These are phyloP conservation scores for Pyricularia sp. DNA, from an alignment of 2,329 filamentous ascomycete species.

Conservation along the genomic window DNA sequence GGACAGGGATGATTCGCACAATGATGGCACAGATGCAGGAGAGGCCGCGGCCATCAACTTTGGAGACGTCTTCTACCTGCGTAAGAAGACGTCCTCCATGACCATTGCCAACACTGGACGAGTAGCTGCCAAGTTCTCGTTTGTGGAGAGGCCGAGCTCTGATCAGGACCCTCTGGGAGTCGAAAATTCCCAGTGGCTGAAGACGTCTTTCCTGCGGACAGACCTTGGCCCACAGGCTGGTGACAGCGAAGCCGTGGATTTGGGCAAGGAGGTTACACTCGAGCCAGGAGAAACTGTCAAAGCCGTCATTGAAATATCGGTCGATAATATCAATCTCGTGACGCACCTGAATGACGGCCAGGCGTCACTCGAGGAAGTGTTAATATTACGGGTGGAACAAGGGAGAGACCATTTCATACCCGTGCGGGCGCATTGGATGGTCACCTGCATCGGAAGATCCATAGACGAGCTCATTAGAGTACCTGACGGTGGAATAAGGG, in stretches of 20 bases:
- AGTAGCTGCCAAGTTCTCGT: constrained; percentile 68
- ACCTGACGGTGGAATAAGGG: constrained; percentile 69
- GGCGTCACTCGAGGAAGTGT: constrained; percentile 66
- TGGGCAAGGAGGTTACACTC: constrained; percentile 51
- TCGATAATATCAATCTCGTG: constrained; percentile 55
- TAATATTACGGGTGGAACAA: constrained; percentile 73
- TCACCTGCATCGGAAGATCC: constrained; percentile 73
- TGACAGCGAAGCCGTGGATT: constrained; percentile 25
- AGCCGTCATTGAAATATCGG: constrained; percentile 56
- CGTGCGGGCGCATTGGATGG: constrained; percentile 67
- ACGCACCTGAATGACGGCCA: constrained; percentile 62
- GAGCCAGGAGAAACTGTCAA: constrained; percentile 77
- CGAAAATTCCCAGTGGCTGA: constrained; percentile 51
- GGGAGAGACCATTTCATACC: constrained; percentile 91
- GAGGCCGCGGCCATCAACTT: constrained; percentile 56
- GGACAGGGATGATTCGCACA: constrained; percentile 14
- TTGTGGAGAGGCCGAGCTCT: constrained; percentile 61
- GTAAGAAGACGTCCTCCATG: constrained; percentile 54
- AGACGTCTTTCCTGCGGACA: constrained; percentile 51
- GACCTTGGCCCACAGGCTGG: constrained; percentile 23
- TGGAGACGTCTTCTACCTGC: constrained; percentile 62
- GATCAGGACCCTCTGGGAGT: constrained; percentile 25
- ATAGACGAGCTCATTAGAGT: constrained; percentile 83
- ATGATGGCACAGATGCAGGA: constrained; percentile 9
- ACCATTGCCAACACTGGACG: constrained; percentile 91